Base-by-base conservation (phyloP, 2,329 filamentous ascomycete genomes). In the Aplosporella prunicola region DNA sequence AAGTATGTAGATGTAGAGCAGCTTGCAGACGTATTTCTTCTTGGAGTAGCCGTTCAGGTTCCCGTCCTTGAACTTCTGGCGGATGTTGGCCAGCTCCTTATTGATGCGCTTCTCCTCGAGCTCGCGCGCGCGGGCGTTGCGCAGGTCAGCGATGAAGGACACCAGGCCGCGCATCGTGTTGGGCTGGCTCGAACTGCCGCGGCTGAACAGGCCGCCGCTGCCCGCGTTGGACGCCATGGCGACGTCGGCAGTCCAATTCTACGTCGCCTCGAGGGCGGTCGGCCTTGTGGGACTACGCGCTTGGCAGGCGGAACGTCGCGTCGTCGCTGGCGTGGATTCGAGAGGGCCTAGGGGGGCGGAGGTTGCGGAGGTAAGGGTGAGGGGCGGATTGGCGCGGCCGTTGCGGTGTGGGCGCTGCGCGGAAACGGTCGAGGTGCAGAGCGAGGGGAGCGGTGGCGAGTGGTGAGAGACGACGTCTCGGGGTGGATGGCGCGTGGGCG, bases 21-120 rank as follows among this genome's bases (percentile, higher is more conserved):
- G 77, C 78, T 98, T 98, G 84, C 91, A 98, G 49, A 98, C 91
- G 60, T 98, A 98, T 82, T 98, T 98, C 75, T 98, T 98, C 72
- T 93, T 95, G 70, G 95, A 87, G 58, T 98, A 98, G 48, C 91
- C 93, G 57, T 82, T 94, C 41, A 98, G 69, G 56, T 74, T 91
- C 47, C 87, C 88, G 60, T 91, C 84, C 74, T 93, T 94, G 71
- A 96, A 98, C 66, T 96, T 96, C 67, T 95, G 86, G 55, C 86
- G 79, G 60, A 98, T 98, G 58, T 98, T 98, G 57, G 91, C 91
- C 61, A 98, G 67, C 68, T 98, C 91, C 69, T 98, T 98, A 64
- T 98, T 98, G 68, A 98, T 96, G 57, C 91, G 77, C 73, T 98
- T 98, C 70, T 98, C 91, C 62, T 98, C 91, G 45, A 98, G 68